Percentiles rank a stretch among this genome's conserved stretches.
Conservation (phyloP, 306 rosid genomes). For the Sphenostylis stenocarpa region DNA sequence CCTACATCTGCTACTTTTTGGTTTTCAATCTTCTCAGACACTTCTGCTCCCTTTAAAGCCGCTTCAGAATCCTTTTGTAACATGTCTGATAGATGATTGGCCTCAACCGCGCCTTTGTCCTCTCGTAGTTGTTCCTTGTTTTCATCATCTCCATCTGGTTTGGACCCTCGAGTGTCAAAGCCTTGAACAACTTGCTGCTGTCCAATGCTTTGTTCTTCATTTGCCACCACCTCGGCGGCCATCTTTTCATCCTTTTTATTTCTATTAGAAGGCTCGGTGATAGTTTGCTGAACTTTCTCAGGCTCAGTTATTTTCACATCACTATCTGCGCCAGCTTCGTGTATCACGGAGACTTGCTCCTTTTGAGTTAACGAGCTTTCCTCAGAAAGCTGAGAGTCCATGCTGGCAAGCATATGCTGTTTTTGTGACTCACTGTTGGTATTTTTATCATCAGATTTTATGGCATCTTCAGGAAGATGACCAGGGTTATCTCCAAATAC, state of each 20-base stretch:
- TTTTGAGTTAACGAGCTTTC: constrained; percentile 46
- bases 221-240: not conserved
- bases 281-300: constrained; percentile 32
- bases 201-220: constrained; percentile 29
- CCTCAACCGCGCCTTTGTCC: constrained; percentile 42
- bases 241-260: constrained; percentile 28
- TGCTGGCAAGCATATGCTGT: constrained; percentile 7
- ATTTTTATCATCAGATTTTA: constrained; percentile 49
- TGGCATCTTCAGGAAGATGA: constrained; percentile 77
- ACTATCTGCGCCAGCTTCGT: not conserved
- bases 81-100: not conserved
- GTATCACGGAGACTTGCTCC: constrained; percentile 30
- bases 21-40: constrained; percentile 3
- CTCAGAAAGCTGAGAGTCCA: constrained; percentile 48
- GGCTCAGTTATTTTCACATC: constrained; percentile 39
- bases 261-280: constrained; percentile 12
- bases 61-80: not conserved
- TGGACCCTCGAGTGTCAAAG: constrained; percentile 32
- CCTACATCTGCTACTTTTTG: not conserved
- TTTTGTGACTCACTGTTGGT: constrained; percentile 23
- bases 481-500: constrained; percentile 70
- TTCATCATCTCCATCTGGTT: constrained; percentile 37
- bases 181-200: constrained; percentile 28
- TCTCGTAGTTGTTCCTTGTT: constrained; percentile 42
- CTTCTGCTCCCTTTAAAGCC: constrained; percentile 3